Evolutionary conservation across 495 filamentous ascomycete genomes (phyloP).

Genomic region (Podospora pseudopauciseta): DNA sequence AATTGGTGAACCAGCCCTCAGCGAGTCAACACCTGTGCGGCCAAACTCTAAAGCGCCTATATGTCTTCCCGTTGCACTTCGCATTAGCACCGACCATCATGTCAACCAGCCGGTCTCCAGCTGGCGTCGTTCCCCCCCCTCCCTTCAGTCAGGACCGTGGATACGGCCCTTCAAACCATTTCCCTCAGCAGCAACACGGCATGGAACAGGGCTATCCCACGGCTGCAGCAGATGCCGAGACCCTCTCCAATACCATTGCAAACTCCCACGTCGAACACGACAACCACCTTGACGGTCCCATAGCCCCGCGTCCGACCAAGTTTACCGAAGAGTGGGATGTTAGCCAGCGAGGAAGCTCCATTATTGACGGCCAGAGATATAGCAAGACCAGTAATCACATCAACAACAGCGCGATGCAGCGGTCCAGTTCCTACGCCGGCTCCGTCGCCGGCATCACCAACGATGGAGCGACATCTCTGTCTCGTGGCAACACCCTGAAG

Average conservation of each 20-base stretch:
- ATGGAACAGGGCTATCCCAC: slow-evolving; percentile 16
- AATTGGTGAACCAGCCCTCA: neutral
- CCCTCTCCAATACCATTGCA: slow-evolving; percentile 41
- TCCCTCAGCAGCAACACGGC: slow-evolving; percentile 21
- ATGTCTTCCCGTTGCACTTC: slow-evolving; percentile 13
- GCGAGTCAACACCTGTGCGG: slow-evolving; percentile 6
- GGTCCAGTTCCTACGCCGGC: slow-evolving; percentile 47
- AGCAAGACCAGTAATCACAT: neutral
- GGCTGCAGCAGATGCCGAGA: slow-evolving; percentile 34
- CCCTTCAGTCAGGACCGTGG: slow-evolving; percentile 19
- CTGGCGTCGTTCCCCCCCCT: slow-evolving; percentile 17
- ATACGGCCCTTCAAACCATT: slow-evolving; percentile 18
- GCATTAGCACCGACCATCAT: slow-evolving; percentile 16
- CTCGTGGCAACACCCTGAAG: slow-evolving; percentile 74
- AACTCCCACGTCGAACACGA: slow-evolving; percentile 38
- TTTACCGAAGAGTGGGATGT: slow-evolving; percentile 74
- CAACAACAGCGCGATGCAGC: slow-evolving; percentile 41
- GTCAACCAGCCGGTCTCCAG: slow-evolving; percentile 25
- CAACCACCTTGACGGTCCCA: slow-evolving; percentile 22
- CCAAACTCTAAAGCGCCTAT: slow-evolving; percentile 8
- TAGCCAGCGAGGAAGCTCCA: slow-evolving; percentile 60
- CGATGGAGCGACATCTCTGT: slow-evolving; percentile 43
- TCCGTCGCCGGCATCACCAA: slow-evolving; percentile 30
- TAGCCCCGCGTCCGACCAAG: slow-evolving; percentile 34
- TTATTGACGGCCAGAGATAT: slow-evolving; percentile 42